Percentiles rank a stretch among this genome's conserved stretches.
Conservation (phyloP, 139 green algal genomes). For the Auxenochlorella pyrenoidosa region DNA sequence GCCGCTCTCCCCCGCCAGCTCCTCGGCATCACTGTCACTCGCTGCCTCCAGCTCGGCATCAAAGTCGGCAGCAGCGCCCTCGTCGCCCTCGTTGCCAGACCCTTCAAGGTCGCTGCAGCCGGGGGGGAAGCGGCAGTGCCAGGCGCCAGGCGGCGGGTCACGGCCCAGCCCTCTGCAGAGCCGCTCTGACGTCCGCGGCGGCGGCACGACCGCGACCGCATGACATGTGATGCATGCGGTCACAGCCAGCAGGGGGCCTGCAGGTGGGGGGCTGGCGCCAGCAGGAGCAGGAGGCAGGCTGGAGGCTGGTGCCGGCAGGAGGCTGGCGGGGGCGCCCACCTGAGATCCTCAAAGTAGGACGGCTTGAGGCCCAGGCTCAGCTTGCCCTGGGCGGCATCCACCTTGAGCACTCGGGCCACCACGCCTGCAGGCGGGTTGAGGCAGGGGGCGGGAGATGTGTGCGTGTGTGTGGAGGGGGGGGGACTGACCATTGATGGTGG, state of each 20-base stretch:
- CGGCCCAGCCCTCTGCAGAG: too few relatives aligned
- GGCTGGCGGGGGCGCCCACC: neutral
- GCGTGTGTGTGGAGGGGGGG: too few relatives aligned
- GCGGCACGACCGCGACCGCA: too few relatives aligned
- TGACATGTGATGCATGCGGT: too few relatives aligned
- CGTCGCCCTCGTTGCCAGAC: constrained; percentile 48
- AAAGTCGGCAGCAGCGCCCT: constrained; percentile 35
- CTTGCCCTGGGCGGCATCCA: constrained; percentile 63
- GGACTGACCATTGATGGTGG: too few relatives aligned
- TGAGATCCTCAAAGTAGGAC: constrained; percentile 59
- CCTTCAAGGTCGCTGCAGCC: constrained; percentile 42
- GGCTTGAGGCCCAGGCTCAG: constrained; percentile 81
- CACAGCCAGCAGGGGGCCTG: too few relatives aligned
- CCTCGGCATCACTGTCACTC: neutral
- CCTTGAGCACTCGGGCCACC: constrained; percentile 69
- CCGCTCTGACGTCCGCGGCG: too few relatives aligned
- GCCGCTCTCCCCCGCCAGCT: constrained; percentile 15
- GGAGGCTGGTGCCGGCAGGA: too few relatives aligned
- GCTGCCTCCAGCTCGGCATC: constrained; percentile 38
- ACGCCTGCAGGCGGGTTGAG: constrained; percentile 65
- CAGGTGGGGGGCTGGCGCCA: neutral
- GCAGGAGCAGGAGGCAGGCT: neutral
- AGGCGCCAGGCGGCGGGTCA: too few relatives aligned
- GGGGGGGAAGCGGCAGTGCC: neutral
- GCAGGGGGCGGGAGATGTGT: neutral